These are phyloP conservation scores for Kwoniella dendrophila DNA, from an alignment of 768 basidiomycete species.

Conservation along the genomic window DNA sequence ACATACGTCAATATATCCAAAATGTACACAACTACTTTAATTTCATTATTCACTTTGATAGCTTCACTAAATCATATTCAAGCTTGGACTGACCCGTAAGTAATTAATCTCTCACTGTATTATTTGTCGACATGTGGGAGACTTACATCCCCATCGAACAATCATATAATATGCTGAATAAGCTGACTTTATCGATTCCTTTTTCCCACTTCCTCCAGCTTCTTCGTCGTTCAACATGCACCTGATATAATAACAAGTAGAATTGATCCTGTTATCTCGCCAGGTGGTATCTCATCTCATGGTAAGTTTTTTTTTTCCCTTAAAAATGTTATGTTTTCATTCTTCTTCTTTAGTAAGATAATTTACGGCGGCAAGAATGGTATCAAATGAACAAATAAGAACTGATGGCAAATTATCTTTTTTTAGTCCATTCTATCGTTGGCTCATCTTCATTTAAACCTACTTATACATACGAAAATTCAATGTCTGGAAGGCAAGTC, in stretches of 20 bases:
- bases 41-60: neutral
- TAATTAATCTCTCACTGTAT: neutral
- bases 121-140: too few relatives aligned
- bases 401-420: neutral
- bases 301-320: conserved; percentile 6
- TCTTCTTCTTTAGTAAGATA: too few relatives aligned
- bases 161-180: neutral
- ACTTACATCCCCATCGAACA: too few relatives aligned
- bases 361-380: too few relatives aligned
- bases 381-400: too few relatives aligned
- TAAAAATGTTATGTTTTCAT: too few relatives aligned
- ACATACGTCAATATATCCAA: neutral
- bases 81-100: conserved; percentile 21
- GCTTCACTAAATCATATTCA: neutral
- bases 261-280: conserved; percentile 25
- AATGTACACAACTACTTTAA: neutral
- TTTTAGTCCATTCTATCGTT: conserved; percentile 24
- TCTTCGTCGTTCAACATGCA: conserved; percentile 21
- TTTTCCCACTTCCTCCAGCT: conserved; percentile 1
- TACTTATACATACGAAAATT: conserved; percentile 21
- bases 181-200: neutral
- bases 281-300: conserved; percentile 20
- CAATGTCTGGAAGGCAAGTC: conserved; percentile 9
- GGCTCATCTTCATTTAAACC: conserved; percentile 19
- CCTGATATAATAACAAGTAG: conserved; percentile 17